Conservation (phyloP, 2,329 filamentous ascomycete species). For the Lachnellula occidentalis region DNA sequence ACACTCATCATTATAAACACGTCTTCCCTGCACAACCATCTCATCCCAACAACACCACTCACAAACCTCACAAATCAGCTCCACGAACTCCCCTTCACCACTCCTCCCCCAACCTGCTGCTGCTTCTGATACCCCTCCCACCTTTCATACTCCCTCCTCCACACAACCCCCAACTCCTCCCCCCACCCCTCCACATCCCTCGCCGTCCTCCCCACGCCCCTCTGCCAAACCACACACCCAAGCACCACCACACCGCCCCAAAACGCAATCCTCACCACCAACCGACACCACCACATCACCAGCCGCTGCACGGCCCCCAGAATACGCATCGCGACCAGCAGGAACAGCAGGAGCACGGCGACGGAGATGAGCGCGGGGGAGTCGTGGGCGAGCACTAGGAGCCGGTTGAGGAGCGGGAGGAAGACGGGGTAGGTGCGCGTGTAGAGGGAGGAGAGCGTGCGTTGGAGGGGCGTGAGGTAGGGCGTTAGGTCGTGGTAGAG, state of each 20-base stretch:
- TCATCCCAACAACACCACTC: conserved; percentile 8
- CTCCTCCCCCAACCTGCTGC: conserved; percentile 26
- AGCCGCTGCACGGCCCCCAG: conserved; percentile 65
- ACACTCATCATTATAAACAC: no score
- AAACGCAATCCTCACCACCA: conserved; percentile 57
- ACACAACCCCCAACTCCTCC: conserved; percentile 47
- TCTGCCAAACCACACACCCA: conserved; percentile 54
- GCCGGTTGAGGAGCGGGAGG: conserved; percentile 14
- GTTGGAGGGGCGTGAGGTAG: conserved; percentile 15
- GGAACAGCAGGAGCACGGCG: conserved; percentile 49
- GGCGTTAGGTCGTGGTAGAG: conserved; percentile 19
- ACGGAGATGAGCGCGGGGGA: conserved; percentile 40
- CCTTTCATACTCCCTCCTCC: conserved; percentile 51
- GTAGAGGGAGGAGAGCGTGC: neutral
- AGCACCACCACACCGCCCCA: conserved; percentile 55
- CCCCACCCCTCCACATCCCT: conserved; percentile 52
- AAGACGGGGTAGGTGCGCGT: conserved; percentile 16
- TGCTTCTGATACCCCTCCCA: conserved; percentile 41
- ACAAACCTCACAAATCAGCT: conserved; percentile 11
- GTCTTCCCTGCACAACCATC: neutral
- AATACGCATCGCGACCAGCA: conserved; percentile 61
- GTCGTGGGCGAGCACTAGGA: conserved; percentile 15
- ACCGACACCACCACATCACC: conserved; percentile 70
- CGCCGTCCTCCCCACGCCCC: conserved; percentile 60
- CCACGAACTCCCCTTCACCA: conserved; percentile 18